Evolutionary conservation across 208 protist genomes (phyloP).

Genomic region (Trypanosoma brucei): DNA sequence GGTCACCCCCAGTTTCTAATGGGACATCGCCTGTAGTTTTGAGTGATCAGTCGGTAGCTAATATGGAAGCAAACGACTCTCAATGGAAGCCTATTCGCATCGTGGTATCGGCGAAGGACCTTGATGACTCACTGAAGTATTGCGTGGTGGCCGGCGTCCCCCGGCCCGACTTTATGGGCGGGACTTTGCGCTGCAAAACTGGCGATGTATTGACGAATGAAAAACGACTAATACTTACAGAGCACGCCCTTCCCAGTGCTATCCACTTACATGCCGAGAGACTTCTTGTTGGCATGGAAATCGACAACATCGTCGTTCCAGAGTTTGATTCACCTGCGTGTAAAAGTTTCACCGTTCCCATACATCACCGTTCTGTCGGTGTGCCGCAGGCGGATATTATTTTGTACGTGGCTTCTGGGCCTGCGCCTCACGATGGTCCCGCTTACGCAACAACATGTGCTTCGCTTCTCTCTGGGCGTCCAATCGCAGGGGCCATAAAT

Average conservation of each 20-base stretch:
- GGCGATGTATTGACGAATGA: conserved; percentile 30
- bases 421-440: conserved; percentile 7
- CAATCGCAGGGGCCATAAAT: conserved; percentile 22
- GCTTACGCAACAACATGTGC: conserved; percentile 49
- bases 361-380: conserved; percentile 27
- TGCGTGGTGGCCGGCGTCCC: conserved; percentile 23
- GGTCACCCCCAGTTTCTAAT: too few relatives aligned
- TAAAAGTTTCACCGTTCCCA: conserved; percentile 40
- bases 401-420: conserved; percentile 56
- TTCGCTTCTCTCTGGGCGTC: conserved; percentile 12
- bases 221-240: conserved; percentile 24
- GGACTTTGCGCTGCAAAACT: conserved; percentile 16
- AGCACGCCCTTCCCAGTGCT: conserved; percentile 29
- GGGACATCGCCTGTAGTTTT: neutral
- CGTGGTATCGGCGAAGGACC: conserved; percentile 28
- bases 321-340: conserved; percentile 19
- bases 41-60: neutral
- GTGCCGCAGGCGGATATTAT: conserved; percentile 51
- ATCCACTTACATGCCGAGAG: conserved; percentile 36
- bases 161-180: conserved; percentile 19
- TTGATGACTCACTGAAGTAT: conserved; percentile 28
- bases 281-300: conserved; percentile 29
- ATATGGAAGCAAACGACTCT: neutral
- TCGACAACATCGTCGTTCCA: conserved; percentile 17
- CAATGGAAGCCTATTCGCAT: conserved; percentile 44